Percentiles rank a stretch among this genome's conserved stretches.
Conservation (phyloP, 345 rosid genomes). For the Rhodomyrtus tomentosa region DNA sequence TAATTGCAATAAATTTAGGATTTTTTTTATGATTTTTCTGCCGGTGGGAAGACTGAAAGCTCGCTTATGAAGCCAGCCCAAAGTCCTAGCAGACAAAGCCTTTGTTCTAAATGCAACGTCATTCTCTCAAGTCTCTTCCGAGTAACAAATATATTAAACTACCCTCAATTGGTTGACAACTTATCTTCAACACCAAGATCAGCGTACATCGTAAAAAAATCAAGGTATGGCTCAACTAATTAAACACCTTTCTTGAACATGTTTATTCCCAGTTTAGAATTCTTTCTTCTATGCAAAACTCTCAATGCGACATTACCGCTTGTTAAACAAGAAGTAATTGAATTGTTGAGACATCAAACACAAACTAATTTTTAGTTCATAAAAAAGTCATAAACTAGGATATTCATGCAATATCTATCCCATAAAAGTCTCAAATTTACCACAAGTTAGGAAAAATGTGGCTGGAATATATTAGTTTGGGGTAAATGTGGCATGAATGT, state of each 20-base stretch:
- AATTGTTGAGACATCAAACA: too few species aligned
- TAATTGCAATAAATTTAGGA: too few species aligned
- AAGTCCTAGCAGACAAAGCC: not conserved
- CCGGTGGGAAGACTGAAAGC: not conserved
- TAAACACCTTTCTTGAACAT: not conserved
- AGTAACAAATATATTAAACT: not conserved
- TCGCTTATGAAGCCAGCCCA: not conserved
- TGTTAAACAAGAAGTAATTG: too few species aligned
- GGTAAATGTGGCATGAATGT: too few species aligned
- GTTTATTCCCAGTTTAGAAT: too few species aligned
- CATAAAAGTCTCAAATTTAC: too few species aligned
- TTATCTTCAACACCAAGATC: not conserved
- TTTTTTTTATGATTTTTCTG: too few species aligned
- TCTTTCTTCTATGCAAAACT: not conserved
- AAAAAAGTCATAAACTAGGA: too few species aligned
- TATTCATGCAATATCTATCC: too few species aligned
- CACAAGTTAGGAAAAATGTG: too few species aligned
- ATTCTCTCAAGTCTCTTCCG: not conserved
- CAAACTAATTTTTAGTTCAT: not conserved
- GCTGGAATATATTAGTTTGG: too few species aligned
- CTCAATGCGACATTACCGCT: not conserved
- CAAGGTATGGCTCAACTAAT: not conserved
- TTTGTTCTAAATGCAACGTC: not conserved
- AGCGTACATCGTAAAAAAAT: not conserved
- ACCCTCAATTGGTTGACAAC: not conserved